phyloP scores from a whole-genome alignment of 2,329 filamentous ascomycete species.

The Lecanicillium sp. region DNA sequence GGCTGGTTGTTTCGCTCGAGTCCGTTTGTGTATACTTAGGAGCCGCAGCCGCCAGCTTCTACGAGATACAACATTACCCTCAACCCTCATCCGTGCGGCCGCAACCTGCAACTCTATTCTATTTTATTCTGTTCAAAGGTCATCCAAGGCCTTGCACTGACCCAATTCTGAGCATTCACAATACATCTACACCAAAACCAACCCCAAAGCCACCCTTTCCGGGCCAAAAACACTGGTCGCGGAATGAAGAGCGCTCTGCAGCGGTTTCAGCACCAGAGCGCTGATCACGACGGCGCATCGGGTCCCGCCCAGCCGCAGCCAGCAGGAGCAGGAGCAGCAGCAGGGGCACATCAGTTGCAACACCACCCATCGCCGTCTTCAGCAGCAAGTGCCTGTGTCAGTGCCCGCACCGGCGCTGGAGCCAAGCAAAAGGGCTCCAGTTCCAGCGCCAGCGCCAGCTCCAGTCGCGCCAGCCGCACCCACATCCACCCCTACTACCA shows the following conservation, averaged over 20 bases:
- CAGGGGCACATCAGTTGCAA: neutral
- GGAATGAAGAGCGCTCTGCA: conserved; percentile 5
- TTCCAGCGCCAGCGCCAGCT: no score
- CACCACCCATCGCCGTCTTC: conserved; percentile 1
- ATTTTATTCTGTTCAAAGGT: no score
- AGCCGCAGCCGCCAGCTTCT: no score
- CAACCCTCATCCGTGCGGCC: no score
- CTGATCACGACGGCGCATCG: neutral
- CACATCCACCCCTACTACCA: no score
- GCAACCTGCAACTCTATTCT: no score
- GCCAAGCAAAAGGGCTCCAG: conserved; percentile 1
- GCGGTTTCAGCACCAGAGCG: conserved; percentile 3
- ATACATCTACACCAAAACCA: neutral
- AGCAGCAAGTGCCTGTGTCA: neutral
- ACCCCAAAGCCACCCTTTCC: neutral
- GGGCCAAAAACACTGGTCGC: neutral
- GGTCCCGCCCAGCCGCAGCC: neutral
- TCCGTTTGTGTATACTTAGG: no score
- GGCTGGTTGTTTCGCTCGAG: no score
- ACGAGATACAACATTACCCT: no score
- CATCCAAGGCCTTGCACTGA: no score
- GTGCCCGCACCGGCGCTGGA: neutral
- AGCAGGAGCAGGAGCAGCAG: conserved; percentile 1
- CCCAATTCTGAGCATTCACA: neutral
- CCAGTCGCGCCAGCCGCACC: no score